Conservation (phyloP, 192 early-diverging fungal genomes). For the Backusella sp. region DNA sequence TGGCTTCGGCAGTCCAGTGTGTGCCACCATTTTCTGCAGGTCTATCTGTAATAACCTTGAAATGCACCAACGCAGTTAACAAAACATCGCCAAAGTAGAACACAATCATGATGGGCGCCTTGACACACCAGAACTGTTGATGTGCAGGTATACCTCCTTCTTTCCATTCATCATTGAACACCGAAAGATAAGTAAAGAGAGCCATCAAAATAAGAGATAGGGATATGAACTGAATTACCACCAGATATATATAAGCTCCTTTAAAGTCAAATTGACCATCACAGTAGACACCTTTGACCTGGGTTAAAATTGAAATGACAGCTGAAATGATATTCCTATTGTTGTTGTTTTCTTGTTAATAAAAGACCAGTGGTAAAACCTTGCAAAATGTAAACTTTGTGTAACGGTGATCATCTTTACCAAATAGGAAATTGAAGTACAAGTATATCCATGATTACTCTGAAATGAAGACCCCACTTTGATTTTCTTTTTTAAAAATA, state of each 20-base stretch:
- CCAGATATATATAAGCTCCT: constrained; percentile 34
- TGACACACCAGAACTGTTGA: constrained; percentile 37
- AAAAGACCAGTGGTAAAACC: background rate
- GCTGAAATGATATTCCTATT: constrained; percentile 33
- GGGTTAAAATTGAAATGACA: constrained; percentile 33
- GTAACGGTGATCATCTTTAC: background rate
- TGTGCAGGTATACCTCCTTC: constrained; percentile 24
- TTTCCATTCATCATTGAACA: constrained; percentile 35
- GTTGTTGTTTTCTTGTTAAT: background rate
- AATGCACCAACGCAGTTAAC: constrained; percentile 9
- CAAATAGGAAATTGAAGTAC: constrained; percentile 41
- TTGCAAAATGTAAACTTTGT: background rate
- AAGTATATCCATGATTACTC: constrained; percentile 34
- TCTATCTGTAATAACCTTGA: constrained; percentile 27
- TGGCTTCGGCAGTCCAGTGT: constrained; percentile 28
- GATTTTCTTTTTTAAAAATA: constrained; percentile 23
- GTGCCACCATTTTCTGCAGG: constrained; percentile 13
- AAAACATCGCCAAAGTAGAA: constrained; percentile 38
- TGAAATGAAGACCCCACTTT: constrained; percentile 42
- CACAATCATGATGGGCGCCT: constrained; percentile 39
- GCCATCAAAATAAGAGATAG: constrained; percentile 36
- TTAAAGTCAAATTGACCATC: constrained; percentile 14
- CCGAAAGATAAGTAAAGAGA: constrained; percentile 32
- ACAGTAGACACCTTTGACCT: constrained; percentile 33
- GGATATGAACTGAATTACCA: constrained; percentile 28